phyloP scores from a whole-genome alignment of 495 filamentous ascomycete genomes.

The Tuber microsphaerosporum region DNA sequence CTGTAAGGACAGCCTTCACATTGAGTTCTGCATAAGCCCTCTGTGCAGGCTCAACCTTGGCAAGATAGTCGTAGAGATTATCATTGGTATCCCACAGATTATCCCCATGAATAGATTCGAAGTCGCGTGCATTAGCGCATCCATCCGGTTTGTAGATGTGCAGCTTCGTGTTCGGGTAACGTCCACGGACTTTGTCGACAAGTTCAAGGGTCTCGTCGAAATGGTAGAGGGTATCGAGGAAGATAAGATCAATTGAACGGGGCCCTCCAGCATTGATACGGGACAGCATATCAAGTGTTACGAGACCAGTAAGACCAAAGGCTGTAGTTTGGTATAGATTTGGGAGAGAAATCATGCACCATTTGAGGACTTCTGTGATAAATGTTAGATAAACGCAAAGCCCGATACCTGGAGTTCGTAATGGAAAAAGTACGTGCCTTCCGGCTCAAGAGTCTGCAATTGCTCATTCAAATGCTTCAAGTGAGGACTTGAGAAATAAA shows the following conservation, averaged over 20 bases:
- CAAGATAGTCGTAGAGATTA: conserved; percentile 89
- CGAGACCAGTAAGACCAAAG: conserved; percentile 88
- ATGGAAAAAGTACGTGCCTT: conserved; percentile 48
- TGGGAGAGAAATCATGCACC: conserved; percentile 85
- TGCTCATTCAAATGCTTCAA: conserved; percentile 83
- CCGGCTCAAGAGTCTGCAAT: conserved; percentile 69
- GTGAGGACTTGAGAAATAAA: conserved; percentile 83
- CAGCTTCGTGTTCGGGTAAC: conserved; percentile 69
- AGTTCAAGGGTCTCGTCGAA: conserved; percentile 83
- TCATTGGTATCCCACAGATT: conserved; percentile 78
- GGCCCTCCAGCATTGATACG: conserved; percentile 66
- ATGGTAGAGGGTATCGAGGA: conserved; percentile 94
- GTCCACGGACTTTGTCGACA: conserved; percentile 65
- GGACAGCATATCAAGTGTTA: conserved; percentile 90
- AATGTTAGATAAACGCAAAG: conserved; percentile 12
- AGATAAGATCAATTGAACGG: conserved; percentile 75
- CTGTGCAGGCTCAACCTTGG: conserved; percentile 94
- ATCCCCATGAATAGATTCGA: conserved; percentile 71
- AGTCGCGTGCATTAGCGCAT: conserved; percentile 61
- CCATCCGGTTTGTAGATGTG: conserved; percentile 84
- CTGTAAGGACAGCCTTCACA: conserved; percentile 90
- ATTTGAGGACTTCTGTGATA: conserved; percentile 70
- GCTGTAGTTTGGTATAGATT: conserved; percentile 94
- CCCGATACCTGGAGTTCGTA: conserved; percentile 13
- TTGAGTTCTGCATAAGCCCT: conserved; percentile 81